Percentiles rank a stretch among this genome's conserved stretches.
phyloP scores from a whole-genome alignment of 129 eudicot species.

The Centella asiatica region DNA sequence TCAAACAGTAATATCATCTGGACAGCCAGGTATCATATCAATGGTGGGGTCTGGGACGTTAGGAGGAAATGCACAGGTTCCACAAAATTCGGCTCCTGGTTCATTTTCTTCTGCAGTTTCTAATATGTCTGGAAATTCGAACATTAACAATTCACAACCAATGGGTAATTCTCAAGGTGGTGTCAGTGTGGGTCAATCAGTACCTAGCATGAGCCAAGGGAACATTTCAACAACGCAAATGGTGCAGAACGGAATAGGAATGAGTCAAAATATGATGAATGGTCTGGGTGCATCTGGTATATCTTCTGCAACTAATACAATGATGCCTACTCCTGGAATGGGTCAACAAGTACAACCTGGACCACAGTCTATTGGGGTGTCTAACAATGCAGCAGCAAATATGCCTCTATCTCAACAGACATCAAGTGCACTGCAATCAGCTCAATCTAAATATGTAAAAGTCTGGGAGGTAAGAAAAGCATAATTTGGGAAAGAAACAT shows the following conservation, averaged over 20 bases:
- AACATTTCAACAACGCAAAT: constrained; percentile 60
- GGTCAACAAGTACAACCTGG: constrained; percentile 65
- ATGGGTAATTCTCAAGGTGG: constrained; percentile 65
- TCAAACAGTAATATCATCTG: constrained; percentile 65
- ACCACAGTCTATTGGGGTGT: constrained; percentile 62
- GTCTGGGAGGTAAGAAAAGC: constrained; percentile 85
- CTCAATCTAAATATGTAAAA: constrained; percentile 90
- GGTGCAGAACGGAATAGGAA: constrained; percentile 64
- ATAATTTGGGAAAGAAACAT: not conserved
- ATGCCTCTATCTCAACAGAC: constrained; percentile 59
- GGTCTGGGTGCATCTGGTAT: constrained; percentile 47
- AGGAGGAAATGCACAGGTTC: constrained; percentile 34
- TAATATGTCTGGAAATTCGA: constrained; percentile 47
- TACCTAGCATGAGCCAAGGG: constrained; percentile 61
- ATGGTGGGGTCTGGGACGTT: constrained; percentile 45
- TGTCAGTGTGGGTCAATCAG: constrained; percentile 61
- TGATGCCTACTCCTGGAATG: constrained; percentile 76
- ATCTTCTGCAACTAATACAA: constrained; percentile 43
- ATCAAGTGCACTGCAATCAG: constrained; percentile 49
- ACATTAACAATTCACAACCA: constrained; percentile 52
- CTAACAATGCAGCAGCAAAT: constrained; percentile 50
- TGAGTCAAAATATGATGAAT: constrained; percentile 63
- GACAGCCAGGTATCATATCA: constrained; percentile 55
- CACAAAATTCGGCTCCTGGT: constrained; percentile 38
- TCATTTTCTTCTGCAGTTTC: constrained; percentile 60